phyloP scores from a whole-genome alignment of 2,329 filamentous ascomycete species.

The Ceratocystis ficicola region DNA sequence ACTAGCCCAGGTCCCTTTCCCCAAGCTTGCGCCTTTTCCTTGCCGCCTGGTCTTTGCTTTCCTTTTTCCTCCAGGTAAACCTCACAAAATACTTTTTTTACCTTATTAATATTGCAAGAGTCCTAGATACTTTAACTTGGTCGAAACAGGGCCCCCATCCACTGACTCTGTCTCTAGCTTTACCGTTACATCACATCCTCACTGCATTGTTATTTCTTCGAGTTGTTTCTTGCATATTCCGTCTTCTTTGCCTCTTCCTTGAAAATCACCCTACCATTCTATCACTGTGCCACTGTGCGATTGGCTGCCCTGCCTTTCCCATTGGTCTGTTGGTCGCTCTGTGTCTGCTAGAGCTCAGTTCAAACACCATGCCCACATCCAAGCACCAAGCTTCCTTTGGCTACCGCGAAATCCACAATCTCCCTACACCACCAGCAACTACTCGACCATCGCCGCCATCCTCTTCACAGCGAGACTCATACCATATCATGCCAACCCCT shows the following conservation, averaged over 20 bases:
- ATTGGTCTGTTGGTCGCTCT: background rate
- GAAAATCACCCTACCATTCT: background rate
- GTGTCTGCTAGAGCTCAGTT: slow-evolving; percentile 21
- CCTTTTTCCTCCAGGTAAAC: background rate
- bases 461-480: slow-evolving; percentile 39
- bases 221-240: slow-evolving; percentile 8
- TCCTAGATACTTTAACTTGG: background rate
- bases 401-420: slow-evolving; percentile 50
- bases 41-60: background rate
- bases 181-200: slow-evolving; percentile 4
- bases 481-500: slow-evolving; percentile 32
- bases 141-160: background rate
- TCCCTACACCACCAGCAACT: slow-evolving; percentile 46
- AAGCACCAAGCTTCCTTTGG: slow-evolving; percentile 48
- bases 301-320: background rate
- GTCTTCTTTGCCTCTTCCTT: slow-evolving; percentile 1
- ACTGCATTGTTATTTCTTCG: slow-evolving; percentile 1
- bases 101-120: background rate
- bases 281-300: background rate
- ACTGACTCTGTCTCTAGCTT: background rate
- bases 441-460: slow-evolving; percentile 46
- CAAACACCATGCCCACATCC: slow-evolving; percentile 46
- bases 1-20: background rate
- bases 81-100: background rate
- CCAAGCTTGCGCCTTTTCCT: background rate